A percentile compares a stretch with the other conserved stretches of the same genome.
These are phyloP conservation scores for Boletus subparvulus DNA, from an alignment of 768 basidiomycete species.

Conservation along the genomic window DNA sequence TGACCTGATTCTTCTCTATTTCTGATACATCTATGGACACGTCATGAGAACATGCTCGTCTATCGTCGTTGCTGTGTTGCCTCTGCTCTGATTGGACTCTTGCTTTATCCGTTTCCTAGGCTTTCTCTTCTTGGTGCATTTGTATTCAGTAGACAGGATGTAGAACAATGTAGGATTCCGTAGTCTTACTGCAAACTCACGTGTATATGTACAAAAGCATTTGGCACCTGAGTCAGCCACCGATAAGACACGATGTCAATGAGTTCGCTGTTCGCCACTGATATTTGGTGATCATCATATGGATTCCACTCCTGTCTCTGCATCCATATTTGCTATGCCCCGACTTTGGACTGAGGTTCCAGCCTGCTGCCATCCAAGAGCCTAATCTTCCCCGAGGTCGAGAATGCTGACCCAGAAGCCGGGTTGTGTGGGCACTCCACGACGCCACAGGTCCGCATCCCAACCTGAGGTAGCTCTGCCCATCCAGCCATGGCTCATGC, in stretches of 20 bases:
- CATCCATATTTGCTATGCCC: neutral
- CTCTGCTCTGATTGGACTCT: constrained; percentile 7
- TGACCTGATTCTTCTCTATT: constrained; percentile 24
- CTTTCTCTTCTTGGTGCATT: constrained; percentile 22
- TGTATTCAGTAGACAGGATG: constrained; percentile 25
- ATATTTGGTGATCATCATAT: neutral
- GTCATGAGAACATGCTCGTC: constrained; percentile 4
- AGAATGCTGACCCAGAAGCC: constrained; percentile 6
- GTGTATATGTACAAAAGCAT: neutral
- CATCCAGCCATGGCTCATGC: neutral
- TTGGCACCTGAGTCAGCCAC: neutral
- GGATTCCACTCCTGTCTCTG: neutral
- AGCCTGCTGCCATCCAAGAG: constrained; percentile 3
- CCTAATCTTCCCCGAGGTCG: neutral
- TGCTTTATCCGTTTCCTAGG: constrained; percentile 1
- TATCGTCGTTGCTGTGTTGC: constrained; percentile 12
- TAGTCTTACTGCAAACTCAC: constrained; percentile 1
- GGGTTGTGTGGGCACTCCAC: constrained; percentile 12
- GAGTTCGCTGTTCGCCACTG: neutral
- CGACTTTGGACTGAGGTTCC: neutral
- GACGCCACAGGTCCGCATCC: constrained; percentile 25
- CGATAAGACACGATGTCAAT: neutral
- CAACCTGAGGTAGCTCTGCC: constrained; percentile 14
- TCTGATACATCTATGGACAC: constrained; percentile 12
- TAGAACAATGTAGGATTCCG: constrained; percentile 23